Evolutionary conservation across 1,139 yeast species (phyloP).

Genomic region (Sugiyamaella novakii): DNA sequence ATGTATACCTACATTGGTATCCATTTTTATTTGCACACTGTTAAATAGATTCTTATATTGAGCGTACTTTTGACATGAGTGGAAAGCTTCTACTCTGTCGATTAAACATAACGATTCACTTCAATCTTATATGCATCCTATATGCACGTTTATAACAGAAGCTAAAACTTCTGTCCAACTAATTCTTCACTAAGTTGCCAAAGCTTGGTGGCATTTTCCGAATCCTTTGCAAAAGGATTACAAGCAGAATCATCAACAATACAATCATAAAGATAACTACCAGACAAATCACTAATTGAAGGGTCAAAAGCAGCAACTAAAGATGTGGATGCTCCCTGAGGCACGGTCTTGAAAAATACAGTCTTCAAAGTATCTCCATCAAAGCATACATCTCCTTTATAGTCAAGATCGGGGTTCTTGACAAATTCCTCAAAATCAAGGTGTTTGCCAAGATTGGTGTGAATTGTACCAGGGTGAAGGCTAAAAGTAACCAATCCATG

Average conservation of each 20-base stretch:
- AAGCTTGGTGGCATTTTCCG: conserved; percentile 5
- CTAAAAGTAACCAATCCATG: conserved; percentile 20
- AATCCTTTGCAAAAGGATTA: conserved; percentile 1
- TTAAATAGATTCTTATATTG: no score
- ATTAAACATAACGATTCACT: no score
- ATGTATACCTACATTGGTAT: no score
- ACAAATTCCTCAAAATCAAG: background rate
- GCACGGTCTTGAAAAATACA: background rate
- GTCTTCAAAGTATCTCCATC: background rate
- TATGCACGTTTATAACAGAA: no score
- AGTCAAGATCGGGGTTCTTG: conserved; percentile 5
- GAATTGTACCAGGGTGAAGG: conserved; percentile 24
- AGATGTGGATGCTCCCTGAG: conserved; percentile 16
- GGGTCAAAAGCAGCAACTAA: conserved; percentile 16
- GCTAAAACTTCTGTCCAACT: conserved; percentile 7
- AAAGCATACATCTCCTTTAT: conserved; percentile 4
- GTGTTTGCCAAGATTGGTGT: conserved; percentile 20
- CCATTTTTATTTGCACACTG: background rate
- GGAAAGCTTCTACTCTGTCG: no score
- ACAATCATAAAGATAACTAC: conserved; percentile 14
- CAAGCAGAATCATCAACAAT: background rate
- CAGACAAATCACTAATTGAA: background rate
- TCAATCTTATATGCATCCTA: no score
- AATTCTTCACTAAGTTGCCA: conserved; percentile 6
- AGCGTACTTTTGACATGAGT: no score